Conservation (phyloP, 2,329 filamentous ascomycete species). For the Phialocephala subalpina region DNA sequence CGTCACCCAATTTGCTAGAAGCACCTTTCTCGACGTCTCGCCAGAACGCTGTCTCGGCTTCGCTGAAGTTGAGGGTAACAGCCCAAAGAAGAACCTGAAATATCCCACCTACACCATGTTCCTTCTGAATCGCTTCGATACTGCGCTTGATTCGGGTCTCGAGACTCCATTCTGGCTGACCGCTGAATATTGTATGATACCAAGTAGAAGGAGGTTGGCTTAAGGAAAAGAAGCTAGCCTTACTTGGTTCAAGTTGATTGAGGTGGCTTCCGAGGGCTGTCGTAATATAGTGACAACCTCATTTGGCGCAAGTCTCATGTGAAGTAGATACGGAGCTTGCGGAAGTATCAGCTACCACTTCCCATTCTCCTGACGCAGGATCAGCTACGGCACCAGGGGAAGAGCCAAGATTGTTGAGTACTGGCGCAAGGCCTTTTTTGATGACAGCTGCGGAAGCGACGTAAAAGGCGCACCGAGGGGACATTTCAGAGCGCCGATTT, state of each 20-base stretch:
- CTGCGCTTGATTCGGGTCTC: not conserved
- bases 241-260: not conserved
- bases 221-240: not conserved
- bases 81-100: constrained; percentile 2
- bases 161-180: not conserved
- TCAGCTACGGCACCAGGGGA: too few species aligned
- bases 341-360: too few species aligned
- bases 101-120: not conserved
- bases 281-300: not conserved
- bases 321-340: too few species aligned
- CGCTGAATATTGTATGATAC: not conserved
- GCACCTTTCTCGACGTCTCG: not conserved
- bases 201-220: not conserved
- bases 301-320: too few species aligned
- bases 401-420: too few species aligned
- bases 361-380: too few species aligned
- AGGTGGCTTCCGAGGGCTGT: not conserved
- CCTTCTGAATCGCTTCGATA: not conserved
- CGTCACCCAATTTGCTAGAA: not conserved
- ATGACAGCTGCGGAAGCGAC: too few species aligned
- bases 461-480: too few species aligned
- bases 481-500: too few species aligned
- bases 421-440: too few species aligned
- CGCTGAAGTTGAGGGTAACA: not conserved
- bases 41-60: not conserved